phyloP scores from a whole-genome alignment of 2,329 filamentous ascomycete species.

The Nectriaceae sp. region DNA sequence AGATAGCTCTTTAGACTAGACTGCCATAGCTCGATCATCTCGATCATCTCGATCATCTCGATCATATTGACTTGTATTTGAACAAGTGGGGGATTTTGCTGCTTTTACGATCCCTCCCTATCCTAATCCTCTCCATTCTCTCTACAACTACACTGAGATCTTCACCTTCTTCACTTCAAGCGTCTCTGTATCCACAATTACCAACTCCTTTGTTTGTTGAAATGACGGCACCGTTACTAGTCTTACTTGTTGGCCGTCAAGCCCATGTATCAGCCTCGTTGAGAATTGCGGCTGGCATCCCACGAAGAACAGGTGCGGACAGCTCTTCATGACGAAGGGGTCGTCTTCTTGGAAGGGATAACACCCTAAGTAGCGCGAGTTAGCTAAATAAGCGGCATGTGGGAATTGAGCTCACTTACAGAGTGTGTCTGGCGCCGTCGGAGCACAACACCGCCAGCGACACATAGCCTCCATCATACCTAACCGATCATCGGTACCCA shows the following conservation, averaged over 20 bases:
- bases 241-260: constrained; percentile 69
- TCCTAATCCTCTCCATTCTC: no score
- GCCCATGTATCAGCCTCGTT: constrained; percentile 68
- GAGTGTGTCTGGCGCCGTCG: constrained; percentile 92
- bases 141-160: constrained; percentile 37
- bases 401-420: constrained; percentile 59
- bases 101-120: no score
- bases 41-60: no score
- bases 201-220: constrained; percentile 72
- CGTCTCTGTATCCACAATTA: constrained; percentile 84
- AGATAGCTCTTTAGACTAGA: no score
- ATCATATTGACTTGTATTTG: no score
- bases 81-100: no score
- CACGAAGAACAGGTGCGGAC: constrained; percentile 89
- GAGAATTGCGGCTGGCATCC: constrained; percentile 82
- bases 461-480: constrained; percentile 95
- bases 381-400: not conserved
- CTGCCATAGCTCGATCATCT: no score
- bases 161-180: constrained; percentile 74
- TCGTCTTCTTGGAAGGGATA: constrained; percentile 96
- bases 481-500: constrained; percentile 74
- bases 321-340: constrained; percentile 81
- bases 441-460: constrained; percentile 86
- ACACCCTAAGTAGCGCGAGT: constrained; percentile 62
- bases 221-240: constrained; percentile 86